Evolutionary conservation across 306 rosid species (phyloP), one percentile per base, ranked within the genome.

Genomic region (Lagenaria siceraria): DNA sequence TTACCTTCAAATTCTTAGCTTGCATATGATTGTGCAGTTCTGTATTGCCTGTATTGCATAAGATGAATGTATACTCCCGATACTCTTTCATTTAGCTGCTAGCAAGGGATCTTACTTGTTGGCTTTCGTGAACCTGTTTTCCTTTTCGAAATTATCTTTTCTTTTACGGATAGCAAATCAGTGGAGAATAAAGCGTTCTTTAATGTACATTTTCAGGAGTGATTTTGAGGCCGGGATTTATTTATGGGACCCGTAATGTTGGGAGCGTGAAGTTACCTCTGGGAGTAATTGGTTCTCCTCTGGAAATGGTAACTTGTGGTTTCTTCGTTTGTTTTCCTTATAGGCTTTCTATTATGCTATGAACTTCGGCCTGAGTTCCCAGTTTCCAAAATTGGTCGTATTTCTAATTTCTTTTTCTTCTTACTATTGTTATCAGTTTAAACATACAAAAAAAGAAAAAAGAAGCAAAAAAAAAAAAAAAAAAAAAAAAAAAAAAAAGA

Each of bases 171-270:
- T 25, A 46, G 35, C 42, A 15, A 22, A 4, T 21, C 17, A 12
- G 55, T 49, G 53, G 54, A 46, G 25, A 58, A 51, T 74, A 11
- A 11, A 53, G 49, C 29, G 10, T 76, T 68, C 61, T 51, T 48
- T 65, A 52, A 82, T 68, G n/a, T 81, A 59, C 74, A 40, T 78
- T 85, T 85, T 75, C 93, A 95, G 98, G 98, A 84, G 89, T 95
- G 85, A 82, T 95, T 82, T 82, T 95, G 88, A 92, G 97, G 83
- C 97, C 97, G 19, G 98, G 97, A 35, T 92, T 95, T 88, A 92
- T 95, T 68, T 89, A 95, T 69, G 98, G 98, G 80, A 90, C 98
- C 63, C 97, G 98, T 72, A 84, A 80, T 43, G 92, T 88, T 78
- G 96, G 98, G 81, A 87, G 93, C 72, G 22, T 89, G 84, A 95